phyloP scores from a whole-genome alignment of 2,329 filamentous ascomycete species.

The Xylariaceae sp. region DNA sequence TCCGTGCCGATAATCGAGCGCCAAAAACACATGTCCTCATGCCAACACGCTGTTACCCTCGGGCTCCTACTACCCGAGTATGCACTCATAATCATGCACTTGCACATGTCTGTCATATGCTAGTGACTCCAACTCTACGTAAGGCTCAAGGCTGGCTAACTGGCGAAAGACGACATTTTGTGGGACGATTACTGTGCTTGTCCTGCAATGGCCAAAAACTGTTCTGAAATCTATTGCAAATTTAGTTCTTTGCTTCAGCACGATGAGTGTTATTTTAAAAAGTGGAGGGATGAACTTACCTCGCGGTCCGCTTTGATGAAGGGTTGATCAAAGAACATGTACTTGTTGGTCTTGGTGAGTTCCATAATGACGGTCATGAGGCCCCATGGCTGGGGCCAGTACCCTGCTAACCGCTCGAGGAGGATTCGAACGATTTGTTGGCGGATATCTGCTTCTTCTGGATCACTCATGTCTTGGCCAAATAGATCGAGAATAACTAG shows the following conservation, averaged over 20 bases:
- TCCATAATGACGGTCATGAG: conserved; percentile 87
- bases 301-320: conserved; percentile 91
- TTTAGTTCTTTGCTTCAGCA: conserved; percentile 16
- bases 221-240: conserved; percentile 36
- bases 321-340: conserved; percentile 89
- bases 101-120: conserved; percentile 10
- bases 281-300: conserved; percentile 53
- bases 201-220: conserved; percentile 37
- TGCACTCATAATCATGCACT: conserved; percentile 8
- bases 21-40: conserved; percentile 17
- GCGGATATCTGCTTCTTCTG: conserved; percentile 81
- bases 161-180: background rate
- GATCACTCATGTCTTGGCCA: conserved; percentile 72
- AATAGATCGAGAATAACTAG: conserved; percentile 86
- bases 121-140: background rate
- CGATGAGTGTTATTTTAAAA: too few relatives aligned
- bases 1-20: conserved; percentile 12
- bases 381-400: conserved; percentile 95
- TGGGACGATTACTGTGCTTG: conserved; percentile 28
- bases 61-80: conserved; percentile 5
- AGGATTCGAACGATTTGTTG: conserved; percentile 90
- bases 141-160: background rate
- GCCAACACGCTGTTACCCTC: background rate
- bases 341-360: conserved; percentile 87
- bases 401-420: conserved; percentile 84